Conservation (phyloP, 331 rosid species). For the Malus hybrid region DNA sequence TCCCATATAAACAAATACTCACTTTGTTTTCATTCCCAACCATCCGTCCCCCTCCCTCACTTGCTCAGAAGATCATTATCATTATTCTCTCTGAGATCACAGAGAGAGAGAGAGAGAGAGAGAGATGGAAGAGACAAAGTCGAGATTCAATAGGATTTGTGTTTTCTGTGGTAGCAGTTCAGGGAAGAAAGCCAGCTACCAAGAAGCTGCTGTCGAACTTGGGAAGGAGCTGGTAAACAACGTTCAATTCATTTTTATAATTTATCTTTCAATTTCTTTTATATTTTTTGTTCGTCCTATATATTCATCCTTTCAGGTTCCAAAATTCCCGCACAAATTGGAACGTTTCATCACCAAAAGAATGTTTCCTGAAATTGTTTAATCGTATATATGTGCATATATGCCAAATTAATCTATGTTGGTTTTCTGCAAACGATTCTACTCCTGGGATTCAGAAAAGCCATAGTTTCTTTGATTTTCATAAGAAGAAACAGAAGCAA, state of each 20-base stretch:
- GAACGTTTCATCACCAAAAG: neutral
- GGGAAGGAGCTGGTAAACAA: conserved; percentile 75
- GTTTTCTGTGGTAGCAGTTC: conserved; percentile 98
- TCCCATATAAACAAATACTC: conserved; percentile 7
- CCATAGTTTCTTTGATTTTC: neutral
- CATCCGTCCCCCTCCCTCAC: neutral
- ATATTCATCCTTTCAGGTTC: neutral
- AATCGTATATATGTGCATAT: neutral
- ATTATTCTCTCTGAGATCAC: conserved; percentile 12
- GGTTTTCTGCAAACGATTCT: too few species aligned
- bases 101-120: conserved; percentile 8
- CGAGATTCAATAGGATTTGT: conserved; percentile 85
- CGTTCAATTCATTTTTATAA: neutral
- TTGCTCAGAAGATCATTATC: conserved; percentile 1
- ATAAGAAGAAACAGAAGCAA: too few species aligned
- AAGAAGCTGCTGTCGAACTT: conserved; percentile 87
- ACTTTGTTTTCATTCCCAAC: conserved; percentile 30
- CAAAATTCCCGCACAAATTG: neutral
- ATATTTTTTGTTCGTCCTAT: neutral
- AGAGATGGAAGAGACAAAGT: conserved; percentile 67
- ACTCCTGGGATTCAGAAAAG: neutral
- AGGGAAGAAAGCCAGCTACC: conserved; percentile 87
- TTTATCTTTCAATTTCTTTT: neutral
- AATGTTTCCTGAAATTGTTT: neutral
- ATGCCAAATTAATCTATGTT: too few species aligned